Conservation (phyloP, 2,329 filamentous ascomycete species). For the Colletotrichum phormii region DNA sequence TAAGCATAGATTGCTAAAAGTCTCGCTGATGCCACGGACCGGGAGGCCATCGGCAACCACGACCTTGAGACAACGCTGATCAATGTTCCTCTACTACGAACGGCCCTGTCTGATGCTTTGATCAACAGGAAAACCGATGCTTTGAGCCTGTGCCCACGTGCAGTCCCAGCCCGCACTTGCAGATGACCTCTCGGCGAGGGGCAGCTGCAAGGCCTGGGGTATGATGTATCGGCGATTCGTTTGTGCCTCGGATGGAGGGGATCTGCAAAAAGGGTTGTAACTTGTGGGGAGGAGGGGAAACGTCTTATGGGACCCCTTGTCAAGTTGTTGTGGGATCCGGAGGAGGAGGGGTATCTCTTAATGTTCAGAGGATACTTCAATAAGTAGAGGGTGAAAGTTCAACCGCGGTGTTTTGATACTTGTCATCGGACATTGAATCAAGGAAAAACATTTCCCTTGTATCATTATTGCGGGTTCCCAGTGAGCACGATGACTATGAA, state of each 20-base stretch:
- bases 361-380: background rate
- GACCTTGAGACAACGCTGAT: no score
- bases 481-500: no score
- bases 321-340: background rate
- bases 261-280: slow-evolving; percentile 1
- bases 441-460: background rate
- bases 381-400: background rate
- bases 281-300: slow-evolving; percentile 1
- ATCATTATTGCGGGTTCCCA: background rate
- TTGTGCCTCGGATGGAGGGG: slow-evolving; percentile 16
- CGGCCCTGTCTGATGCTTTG: background rate
- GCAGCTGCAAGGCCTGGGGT: slow-evolving; percentile 10
- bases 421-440: background rate
- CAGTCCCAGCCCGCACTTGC: slow-evolving; percentile 12
- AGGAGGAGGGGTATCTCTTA: background rate
- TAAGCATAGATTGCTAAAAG: slow-evolving; percentile 48
- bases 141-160: slow-evolving; percentile 12
- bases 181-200: slow-evolving; percentile 26
- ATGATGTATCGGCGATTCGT: slow-evolving; percentile 8
- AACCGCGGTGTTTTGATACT: background rate
- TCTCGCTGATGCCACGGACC: slow-evolving; percentile 44
- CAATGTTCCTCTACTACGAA: background rate
- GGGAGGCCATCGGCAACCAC: background rate
- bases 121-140: background rate
- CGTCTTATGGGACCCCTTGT: slow-evolving; percentile 1